phyloP scores from a whole-genome alignment of 176 grass and related monocot genomes.

The Leersia perrieri region DNA sequence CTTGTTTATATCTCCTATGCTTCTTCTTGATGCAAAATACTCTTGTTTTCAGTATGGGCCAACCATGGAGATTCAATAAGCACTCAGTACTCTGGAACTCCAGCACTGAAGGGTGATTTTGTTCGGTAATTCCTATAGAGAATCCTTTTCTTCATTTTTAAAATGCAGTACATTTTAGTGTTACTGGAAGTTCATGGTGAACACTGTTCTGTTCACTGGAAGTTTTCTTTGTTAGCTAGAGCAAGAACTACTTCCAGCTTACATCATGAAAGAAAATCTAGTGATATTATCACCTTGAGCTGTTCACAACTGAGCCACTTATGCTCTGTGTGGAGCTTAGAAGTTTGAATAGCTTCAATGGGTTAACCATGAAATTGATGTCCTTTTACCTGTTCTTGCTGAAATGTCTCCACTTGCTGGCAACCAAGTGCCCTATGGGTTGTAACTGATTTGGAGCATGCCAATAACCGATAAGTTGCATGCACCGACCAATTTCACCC shows the following conservation, averaged over 20 bases:
- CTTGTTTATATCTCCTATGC: constrained; percentile 14
- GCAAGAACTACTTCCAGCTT: constrained; percentile 4
- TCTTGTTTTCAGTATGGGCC: constrained; percentile 79
- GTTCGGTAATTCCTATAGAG: constrained; percentile 65
- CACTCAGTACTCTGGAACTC: constrained; percentile 98
- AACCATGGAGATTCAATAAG: constrained; percentile 99
- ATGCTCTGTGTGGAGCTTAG: background rate
- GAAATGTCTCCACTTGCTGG: background rate
- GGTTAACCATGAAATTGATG: background rate
- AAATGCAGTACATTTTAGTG: background rate
- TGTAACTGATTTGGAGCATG: background rate
- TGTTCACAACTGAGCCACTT: constrained; percentile 4
- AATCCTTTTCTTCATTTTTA: background rate
- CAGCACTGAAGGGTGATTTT: constrained; percentile 97
- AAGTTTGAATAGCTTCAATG: background rate
- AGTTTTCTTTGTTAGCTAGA: constrained; percentile 10
- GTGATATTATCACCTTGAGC: constrained; percentile 4
- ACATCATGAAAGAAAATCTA: constrained; percentile 11
- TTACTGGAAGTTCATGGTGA: background rate
- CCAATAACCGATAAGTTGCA: too few relatives aligned
- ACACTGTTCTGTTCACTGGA: background rate
- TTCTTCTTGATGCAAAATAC: constrained; percentile 3
- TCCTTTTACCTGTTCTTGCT: background rate
- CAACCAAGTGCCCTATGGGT: constrained; percentile 6
- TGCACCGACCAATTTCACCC: too few relatives aligned